These are phyloP conservation scores for Gentiana dahurica DNA, from an alignment of 257 asterid species.

Conservation along the genomic window DNA sequence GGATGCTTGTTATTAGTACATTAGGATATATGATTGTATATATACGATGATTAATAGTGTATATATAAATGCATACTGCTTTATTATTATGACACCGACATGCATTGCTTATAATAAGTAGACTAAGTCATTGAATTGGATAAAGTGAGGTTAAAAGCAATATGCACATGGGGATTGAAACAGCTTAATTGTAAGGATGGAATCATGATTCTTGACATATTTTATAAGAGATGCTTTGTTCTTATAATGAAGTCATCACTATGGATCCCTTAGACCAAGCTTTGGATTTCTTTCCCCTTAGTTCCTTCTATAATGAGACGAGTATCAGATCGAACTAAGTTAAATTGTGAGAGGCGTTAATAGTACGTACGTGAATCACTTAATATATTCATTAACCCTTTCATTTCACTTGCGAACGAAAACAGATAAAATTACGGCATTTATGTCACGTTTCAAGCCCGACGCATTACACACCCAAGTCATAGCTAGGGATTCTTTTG, in stretches of 20 bases:
- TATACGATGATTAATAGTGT: too few species aligned
- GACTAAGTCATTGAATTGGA: neutral
- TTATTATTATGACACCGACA: too few species aligned
- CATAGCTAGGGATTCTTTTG: too few species aligned
- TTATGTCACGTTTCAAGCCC: too few species aligned
- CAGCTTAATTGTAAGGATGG: neutral
- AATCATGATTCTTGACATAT: slow-evolving; percentile 1
- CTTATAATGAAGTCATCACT: neutral
- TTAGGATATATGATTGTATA: too few species aligned
- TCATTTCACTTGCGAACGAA: neutral
- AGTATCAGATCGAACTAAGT: neutral
- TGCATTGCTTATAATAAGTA: too few species aligned
- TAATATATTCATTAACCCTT: slow-evolving; percentile 1
- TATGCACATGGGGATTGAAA: slow-evolving; percentile 1
- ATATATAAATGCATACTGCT: too few species aligned
- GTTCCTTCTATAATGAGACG: neutral
- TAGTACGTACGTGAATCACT: neutral
- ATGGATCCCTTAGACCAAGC: neutral
- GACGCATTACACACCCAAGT: too few species aligned
- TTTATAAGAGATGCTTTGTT: neutral
- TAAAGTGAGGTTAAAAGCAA: slow-evolving; percentile 3
- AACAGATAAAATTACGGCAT: too few species aligned
- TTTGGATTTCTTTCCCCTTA: neutral
- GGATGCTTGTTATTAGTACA: too few species aligned
- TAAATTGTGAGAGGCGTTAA: neutral